A percentile compares a stretch with the other conserved stretches of the same genome.
Conservation (phyloP, 1,284 basidiomycete genomes). For the Sanguinoderma infundibulare region DNA sequence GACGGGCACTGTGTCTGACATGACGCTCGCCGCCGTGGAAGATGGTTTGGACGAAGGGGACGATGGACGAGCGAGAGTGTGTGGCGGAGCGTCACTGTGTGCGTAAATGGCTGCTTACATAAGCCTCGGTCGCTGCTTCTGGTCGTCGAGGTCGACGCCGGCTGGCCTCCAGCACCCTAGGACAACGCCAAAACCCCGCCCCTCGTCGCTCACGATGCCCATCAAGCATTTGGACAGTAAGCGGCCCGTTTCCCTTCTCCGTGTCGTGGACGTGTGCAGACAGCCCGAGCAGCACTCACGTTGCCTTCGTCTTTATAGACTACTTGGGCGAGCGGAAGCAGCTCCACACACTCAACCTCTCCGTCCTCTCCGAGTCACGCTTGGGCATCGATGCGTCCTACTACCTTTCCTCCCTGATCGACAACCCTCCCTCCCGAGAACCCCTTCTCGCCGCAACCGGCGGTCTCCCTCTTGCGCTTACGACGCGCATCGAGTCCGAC, state of each 20-base stretch:
- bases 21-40: background rate
- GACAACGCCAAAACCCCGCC: conserved; percentile 11
- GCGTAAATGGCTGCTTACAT: conserved; percentile 16
- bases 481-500: conserved; percentile 89
- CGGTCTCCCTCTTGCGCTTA: conserved; percentile 87
- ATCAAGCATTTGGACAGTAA: conserved; percentile 61
- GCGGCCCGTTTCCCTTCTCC: conserved; percentile 21
- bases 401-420: conserved; percentile 85
- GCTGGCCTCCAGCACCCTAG: conserved; percentile 8
- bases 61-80: background rate
- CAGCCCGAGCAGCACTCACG: conserved; percentile 17
- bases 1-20: background rate
- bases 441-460: conserved; percentile 94
- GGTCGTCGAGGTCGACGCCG: conserved; percentile 20
- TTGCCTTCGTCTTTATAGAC: conserved; percentile 47
- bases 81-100: background rate
- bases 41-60: background rate
- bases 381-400: conserved; percentile 96
- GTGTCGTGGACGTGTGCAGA: background rate
- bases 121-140: conserved; percentile 22
- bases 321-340: conserved; percentile 90
- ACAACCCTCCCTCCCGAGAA: conserved; percentile 80
- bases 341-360: conserved; percentile 82
- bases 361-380: conserved; percentile 87
- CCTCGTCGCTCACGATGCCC: conserved; percentile 42